Percentiles rank a stretch among this genome's conserved stretches.
These are phyloP conservation scores for Eucalyptus curtisii DNA, from an alignment of 345 rosid species.

Conservation along the genomic window DNA sequence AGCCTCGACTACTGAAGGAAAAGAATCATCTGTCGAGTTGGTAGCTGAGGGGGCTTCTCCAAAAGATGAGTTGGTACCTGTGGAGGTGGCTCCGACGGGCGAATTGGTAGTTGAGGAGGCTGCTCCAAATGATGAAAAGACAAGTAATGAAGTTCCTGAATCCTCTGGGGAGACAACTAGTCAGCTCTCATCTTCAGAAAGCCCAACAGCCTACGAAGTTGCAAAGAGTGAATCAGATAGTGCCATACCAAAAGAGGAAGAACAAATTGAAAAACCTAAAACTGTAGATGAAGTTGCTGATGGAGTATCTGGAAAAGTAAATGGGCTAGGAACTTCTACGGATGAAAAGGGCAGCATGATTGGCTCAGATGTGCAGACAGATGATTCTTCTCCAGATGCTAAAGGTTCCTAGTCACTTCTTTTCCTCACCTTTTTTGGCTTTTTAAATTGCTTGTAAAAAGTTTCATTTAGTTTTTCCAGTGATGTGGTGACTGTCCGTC, in stretches of 20 bases:
- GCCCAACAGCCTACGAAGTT: conserved; percentile 16
- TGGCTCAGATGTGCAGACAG: conserved; percentile 16
- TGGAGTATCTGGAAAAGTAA: conserved; percentile 11
- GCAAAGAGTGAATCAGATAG: conserved; percentile 2
- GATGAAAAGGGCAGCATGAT: conserved; percentile 25
- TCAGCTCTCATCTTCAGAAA: conserved; percentile 24
- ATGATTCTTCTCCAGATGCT: conserved; percentile 9
- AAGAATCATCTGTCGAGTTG: conserved; percentile 4
- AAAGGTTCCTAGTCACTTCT: conserved; percentile 7
- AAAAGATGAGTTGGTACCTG: neutral
- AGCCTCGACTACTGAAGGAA: conserved; percentile 8
- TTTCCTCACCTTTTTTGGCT: neutral
- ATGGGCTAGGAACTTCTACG: conserved; percentile 11
- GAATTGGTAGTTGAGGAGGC: neutral
- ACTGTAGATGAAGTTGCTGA: neutral
- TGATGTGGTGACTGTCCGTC: neutral
- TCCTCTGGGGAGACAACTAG: conserved; percentile 21
- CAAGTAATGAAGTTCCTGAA: conserved; percentile 1
- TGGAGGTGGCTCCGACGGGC: neutral
- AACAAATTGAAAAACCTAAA: neutral
- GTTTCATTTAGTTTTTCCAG: neutral
- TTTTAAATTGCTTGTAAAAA: neutral
- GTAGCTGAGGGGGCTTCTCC: neutral
- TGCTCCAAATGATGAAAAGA: conserved; percentile 3
- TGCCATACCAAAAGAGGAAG: conserved; percentile 17